These are phyloP conservation scores for Cladobotryum protrusum DNA, from an alignment of 2,329 filamentous ascomycete genomes.

Conservation along the genomic window DNA sequence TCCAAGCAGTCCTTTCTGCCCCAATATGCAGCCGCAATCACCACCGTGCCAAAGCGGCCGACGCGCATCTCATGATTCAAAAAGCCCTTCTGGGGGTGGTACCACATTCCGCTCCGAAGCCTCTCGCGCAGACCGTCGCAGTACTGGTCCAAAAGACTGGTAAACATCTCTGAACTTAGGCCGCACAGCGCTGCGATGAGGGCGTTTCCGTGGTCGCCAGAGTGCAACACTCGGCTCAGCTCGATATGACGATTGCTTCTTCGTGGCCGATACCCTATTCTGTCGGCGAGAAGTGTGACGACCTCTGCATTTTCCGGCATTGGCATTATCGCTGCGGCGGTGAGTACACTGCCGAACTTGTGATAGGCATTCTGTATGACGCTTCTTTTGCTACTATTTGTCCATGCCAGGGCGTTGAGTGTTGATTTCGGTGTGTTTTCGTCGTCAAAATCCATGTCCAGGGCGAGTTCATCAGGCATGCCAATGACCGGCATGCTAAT, in stretches of 20 bases:
- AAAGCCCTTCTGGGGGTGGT: not conserved
- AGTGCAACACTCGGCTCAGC: not conserved
- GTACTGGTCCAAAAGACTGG: not conserved
- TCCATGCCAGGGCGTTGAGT: not conserved
- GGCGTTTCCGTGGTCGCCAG: not conserved
- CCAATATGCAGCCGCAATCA: not conserved
- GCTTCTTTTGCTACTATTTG: not conserved
- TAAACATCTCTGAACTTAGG: not conserved
- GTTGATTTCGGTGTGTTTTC: not conserved
- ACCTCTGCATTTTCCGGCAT: not conserved
- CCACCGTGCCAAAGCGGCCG: not conserved
- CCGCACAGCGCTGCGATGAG: not conserved
- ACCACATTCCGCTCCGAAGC: too few relatives aligned
- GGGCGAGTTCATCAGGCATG: not conserved
- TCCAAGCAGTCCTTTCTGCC: not conserved
- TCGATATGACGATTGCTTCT: not conserved
- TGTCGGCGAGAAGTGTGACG: not conserved
- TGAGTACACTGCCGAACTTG: not conserved
- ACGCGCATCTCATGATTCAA: not conserved
- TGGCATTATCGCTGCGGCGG: not conserved
- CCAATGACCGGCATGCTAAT: too few relatives aligned
- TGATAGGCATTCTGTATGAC: not conserved
- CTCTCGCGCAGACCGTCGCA: too few relatives aligned
- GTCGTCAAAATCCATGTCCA: not conserved
- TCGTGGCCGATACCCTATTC: too few relatives aligned